Evolutionary conservation across 2,329 filamentous ascomycete genomes (phyloP).

Genomic region (Nothopassalora personata): DNA sequence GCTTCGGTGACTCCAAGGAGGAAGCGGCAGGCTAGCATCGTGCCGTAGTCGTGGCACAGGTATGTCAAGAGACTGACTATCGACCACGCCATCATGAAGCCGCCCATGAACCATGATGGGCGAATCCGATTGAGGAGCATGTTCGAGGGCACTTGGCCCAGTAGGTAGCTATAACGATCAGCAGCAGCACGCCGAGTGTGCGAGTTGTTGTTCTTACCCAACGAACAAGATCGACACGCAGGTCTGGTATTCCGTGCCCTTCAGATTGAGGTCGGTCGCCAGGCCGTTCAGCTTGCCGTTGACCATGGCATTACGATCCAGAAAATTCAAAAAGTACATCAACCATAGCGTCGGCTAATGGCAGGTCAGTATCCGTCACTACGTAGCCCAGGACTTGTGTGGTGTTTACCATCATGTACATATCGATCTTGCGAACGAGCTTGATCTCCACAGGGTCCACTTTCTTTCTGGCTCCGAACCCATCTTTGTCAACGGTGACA

Average conservation of each 20-base stretch:
- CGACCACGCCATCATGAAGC: constrained; percentile 9
- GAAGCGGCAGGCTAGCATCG: constrained; percentile 7
- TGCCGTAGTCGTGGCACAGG: constrained; percentile 4
- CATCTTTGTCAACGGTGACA: constrained; percentile 15
- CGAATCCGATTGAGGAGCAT: constrained; percentile 12
- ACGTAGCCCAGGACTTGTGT: too few species aligned
- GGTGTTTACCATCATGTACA: constrained; percentile 21
- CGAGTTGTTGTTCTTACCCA: neutral
- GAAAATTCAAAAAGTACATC: constrained; percentile 19
- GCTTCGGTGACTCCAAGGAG: constrained; percentile 7
- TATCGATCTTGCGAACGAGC: constrained; percentile 29
- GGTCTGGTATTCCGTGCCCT: constrained; percentile 8
- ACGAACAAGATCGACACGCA: constrained; percentile 9
- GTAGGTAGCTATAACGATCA: neutral
- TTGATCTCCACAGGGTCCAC: constrained; percentile 29
- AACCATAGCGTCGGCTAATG: neutral
- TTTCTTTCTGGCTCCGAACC: constrained; percentile 29
- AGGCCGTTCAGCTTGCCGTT: constrained; percentile 18
- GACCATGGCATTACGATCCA: constrained; percentile 18
- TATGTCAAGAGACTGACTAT: constrained; percentile 9
- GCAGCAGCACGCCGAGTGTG: neutral
- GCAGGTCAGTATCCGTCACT: too few species aligned
- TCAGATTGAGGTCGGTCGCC: constrained; percentile 14
- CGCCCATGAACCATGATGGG: constrained; percentile 5
- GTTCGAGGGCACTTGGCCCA: neutral